Base-by-base conservation (phyloP, 305 asterid genomes). In the Fraxinus latifolia region DNA sequence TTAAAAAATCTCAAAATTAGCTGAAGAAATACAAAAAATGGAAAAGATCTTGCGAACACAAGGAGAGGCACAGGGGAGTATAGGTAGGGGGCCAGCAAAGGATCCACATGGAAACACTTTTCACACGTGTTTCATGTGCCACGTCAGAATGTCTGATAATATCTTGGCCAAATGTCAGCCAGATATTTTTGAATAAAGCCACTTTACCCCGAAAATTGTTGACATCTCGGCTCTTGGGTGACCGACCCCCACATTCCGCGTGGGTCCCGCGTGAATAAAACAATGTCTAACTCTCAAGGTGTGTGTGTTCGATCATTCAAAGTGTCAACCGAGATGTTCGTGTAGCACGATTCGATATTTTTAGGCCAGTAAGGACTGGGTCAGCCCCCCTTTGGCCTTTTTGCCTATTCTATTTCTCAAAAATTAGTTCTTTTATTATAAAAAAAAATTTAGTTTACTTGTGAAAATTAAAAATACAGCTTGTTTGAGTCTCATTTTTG, bases 61-160 rank as follows among this genome's bases (percentile, higher is more conserved):
- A 65, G 36, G 31, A 27, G 36, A 65, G 73, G 29, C 0, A 4
- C 19, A 7, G 44, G 75, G 58, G 15, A 75, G 42, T 29, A 33
- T 77, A 65, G 36, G 36, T 65, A 27, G 80, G 68, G 75, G 62
- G 8, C 60, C 73, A 25, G 72, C 83, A 79, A 87, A 73, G 85
- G 85, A 77, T 82, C 98, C 93, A 90, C 92, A 81, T 86, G 90
- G 90, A 82, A 7, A 86, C 90, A 90, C 96, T 94, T 94, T 94
- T 89, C 4, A 88, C 94, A 88, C 90, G 93, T 92, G 96, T 86
- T 91, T 74, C 29, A 23, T 12, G 55, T 33, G 92, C 90, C 97
- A 91, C 83, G 92, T 91, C 87, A 62, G 84, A 67, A 21, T 1
- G 17, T 82, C 15, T 50, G 89, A 88, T 80, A 91, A 84, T 89